Evolutionary conservation across 371 early-diverging fungal genomes (phyloP).

Genomic region (Smittium mucronatum): DNA sequence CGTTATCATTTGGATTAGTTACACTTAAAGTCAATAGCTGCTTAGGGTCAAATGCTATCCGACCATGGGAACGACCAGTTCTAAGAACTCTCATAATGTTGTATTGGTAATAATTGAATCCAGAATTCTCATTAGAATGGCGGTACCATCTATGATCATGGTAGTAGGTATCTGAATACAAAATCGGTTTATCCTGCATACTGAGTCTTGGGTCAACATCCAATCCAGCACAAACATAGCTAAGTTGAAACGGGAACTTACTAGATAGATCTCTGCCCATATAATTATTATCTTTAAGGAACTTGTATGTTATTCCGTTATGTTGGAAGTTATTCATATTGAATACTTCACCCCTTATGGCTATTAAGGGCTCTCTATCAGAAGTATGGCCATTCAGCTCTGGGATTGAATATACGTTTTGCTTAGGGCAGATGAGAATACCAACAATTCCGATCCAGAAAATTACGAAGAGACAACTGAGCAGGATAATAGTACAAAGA

Average conservation of each 20-base stretch:
- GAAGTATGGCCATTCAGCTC: constrained; percentile 37
- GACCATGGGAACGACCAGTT: constrained; percentile 36
- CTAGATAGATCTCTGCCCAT: constrained; percentile 42
- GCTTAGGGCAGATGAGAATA: constrained; percentile 70
- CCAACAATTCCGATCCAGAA: constrained; percentile 74
- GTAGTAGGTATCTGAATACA: constrained; percentile 21
- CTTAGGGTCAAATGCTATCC: constrained; percentile 42
- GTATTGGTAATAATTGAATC: constrained; percentile 29
- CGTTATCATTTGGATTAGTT: constrained; percentile 27
- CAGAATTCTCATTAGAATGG: constrained; percentile 15
- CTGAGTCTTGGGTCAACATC: constrained; percentile 25
- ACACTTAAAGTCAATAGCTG: constrained; percentile 36
- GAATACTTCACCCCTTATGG: constrained; percentile 61
- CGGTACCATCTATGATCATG: constrained; percentile 19
- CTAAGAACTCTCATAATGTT: constrained; percentile 35
- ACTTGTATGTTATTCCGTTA: constrained; percentile 26
- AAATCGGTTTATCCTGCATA: constrained; percentile 21
- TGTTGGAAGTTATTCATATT: constrained; percentile 52
- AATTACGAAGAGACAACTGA: constrained; percentile 64
- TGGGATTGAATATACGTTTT: constrained; percentile 48
- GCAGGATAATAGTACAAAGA: constrained; percentile 70
- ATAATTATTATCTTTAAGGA: constrained; percentile 30
- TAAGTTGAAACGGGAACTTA: constrained; percentile 42
- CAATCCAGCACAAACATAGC: constrained; percentile 39
- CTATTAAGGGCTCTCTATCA: constrained; percentile 38